A percentile compares a stretch with the other conserved stretches of the same genome.
Evolutionary conservation across 202 grass and related monocot species (phyloP).

Genomic region (Carex arenaria): DNA sequence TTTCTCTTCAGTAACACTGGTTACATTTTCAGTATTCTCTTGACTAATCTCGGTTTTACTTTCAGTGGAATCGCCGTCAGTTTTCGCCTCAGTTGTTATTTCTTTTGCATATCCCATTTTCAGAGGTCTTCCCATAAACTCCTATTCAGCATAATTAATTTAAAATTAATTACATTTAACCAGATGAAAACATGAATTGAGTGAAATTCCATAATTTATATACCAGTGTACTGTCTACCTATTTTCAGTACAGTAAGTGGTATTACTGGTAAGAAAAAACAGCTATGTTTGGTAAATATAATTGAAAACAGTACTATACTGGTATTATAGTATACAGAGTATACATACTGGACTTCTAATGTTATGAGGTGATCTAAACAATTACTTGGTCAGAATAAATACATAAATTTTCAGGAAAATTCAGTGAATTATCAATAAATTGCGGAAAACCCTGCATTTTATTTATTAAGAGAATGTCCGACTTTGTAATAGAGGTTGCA

Average conservation of each 20-base stretch:
- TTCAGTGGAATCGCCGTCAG: not conserved
- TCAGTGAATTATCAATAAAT: not conserved
- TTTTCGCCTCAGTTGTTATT: not conserved
- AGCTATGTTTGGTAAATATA: not conserved
- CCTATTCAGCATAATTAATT: slow-evolving; percentile 3
- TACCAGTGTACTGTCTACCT: not conserved
- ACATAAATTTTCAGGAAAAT: not conserved
- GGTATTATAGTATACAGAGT: not conserved
- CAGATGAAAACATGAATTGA: not conserved
- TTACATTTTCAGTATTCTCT: slow-evolving; percentile 5
- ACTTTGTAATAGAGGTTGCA: not conserved
- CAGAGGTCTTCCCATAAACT: slow-evolving; percentile 18
- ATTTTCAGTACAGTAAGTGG: not conserved
- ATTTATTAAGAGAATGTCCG: not conserved
- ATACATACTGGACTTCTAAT: not conserved
- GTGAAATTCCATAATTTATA: not conserved
- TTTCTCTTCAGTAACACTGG: slow-evolving; percentile 12
- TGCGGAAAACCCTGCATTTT: not conserved
- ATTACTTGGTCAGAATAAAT: not conserved
- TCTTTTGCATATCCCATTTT: not conserved
- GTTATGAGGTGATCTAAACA: not conserved
- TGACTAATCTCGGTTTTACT: not conserved
- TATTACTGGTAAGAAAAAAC: not conserved
- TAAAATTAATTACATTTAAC: not conserved
- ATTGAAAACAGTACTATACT: not conserved